Base-by-base conservation (phyloP, 345 rosid genomes). In the Populus davidiana region DNA sequence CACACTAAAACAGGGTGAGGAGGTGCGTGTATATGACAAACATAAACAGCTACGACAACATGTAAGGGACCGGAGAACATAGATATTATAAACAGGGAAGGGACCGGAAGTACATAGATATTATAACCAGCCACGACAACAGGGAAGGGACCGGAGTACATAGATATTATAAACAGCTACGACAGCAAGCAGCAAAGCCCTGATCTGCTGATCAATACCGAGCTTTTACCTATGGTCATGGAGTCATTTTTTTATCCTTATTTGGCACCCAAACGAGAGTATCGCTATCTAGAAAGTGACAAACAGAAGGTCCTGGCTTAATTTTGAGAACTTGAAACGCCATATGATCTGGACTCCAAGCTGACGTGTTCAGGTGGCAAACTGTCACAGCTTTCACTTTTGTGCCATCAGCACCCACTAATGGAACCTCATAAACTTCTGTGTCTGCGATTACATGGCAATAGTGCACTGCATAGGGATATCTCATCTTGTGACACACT, bases 401-500 rank as follows among this genome's bases (percentile, higher is more conserved):
- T 20, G 54, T 25, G 39, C 69, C 77, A 43, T 74, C 69, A 25
- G 10, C 68, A 35, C 59, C 77, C 20, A 14, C 16, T 5, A 74
- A 27, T 16, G 77, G 69, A 39, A 74, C 69, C 62, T 39, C 7
- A 5, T 41, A 27, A 25, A 66, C 56, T 6, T 63, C 10, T 21
- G 69, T 74, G 35, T 5, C 20, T 13, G 4, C 16, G 25, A 74
- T 13, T 6, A 13, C 31, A 43, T 74, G 77, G 20, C 56, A 63
- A 25, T 38, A 61, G 41, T 62, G 43, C 54, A 73, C 77, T 38
- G 77, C 77, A 62, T 74, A 74, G 3, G 69, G 38, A 74, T 74
- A 74, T 29, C 23, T 2, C 52, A 18, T 20, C 52, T 36, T 67
- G 36, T 67, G 71, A 10, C 47, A 67, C n/a, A 21, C n/a, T 2